phyloP scores from a whole-genome alignment of 352 stramenopile species.

The Peronospora belbahrii region DNA sequence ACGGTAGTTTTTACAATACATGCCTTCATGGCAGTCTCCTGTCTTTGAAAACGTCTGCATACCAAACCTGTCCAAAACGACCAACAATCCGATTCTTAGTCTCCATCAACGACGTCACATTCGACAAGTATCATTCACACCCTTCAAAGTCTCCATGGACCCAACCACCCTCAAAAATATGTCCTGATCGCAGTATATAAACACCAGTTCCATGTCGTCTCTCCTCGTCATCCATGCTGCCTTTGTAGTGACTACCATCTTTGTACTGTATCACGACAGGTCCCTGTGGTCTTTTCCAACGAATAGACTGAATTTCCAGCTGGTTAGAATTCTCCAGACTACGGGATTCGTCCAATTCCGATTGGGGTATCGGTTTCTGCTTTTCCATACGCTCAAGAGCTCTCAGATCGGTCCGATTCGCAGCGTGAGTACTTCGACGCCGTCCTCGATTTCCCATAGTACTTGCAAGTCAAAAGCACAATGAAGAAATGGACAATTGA shows the following conservation, averaged over 20 bases:
- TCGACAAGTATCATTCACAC: slow-evolving; percentile 36
- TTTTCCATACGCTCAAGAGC: slow-evolving; percentile 13
- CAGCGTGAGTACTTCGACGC: slow-evolving; percentile 25
- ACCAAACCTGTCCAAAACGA: slow-evolving; percentile 49
- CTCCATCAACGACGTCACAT: not conserved
- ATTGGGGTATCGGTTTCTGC: slow-evolving; percentile 11
- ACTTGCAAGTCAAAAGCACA: not conserved
- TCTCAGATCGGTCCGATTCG: slow-evolving; percentile 21
- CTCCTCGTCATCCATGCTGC: slow-evolving; percentile 35
- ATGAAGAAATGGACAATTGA: no score
- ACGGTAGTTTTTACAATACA: slow-evolving; percentile 81
- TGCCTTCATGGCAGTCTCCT: slow-evolving; percentile 79
- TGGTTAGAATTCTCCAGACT: slow-evolving; percentile 7
- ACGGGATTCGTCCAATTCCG: slow-evolving; percentile 7
- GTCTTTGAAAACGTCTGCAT: slow-evolving; percentile 76
- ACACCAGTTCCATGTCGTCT: slow-evolving; percentile 57
- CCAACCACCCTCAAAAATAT: slow-evolving; percentile 79
- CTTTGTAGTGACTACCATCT: slow-evolving; percentile 64
- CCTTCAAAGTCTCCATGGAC: slow-evolving; percentile 77
- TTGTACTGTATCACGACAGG: slow-evolving; percentile 43
- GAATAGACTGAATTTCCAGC: slow-evolving; percentile 44
- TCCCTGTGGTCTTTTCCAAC: slow-evolving; percentile 37
- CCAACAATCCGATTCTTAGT: not conserved
- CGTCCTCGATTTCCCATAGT: slow-evolving; percentile 63
- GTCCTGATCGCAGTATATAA: slow-evolving; percentile 41